Evolutionary conservation across 1,139 yeast species (phyloP).

Genomic region (Kluyveromyces sp.): DNA sequence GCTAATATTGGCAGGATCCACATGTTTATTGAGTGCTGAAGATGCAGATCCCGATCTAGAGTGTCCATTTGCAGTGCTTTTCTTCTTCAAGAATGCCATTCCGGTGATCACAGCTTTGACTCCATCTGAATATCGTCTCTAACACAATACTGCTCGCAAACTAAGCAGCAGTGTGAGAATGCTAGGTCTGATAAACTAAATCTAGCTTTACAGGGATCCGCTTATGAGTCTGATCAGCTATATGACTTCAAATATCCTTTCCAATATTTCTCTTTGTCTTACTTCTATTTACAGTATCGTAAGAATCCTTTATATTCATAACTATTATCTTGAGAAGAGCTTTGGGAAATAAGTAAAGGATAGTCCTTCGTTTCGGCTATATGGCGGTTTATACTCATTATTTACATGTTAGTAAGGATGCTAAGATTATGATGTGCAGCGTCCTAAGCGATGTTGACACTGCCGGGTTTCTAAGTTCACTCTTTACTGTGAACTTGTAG

Average conservation of each 20-base stretch:
- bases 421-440: not conserved
- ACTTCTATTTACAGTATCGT: too few relatives aligned
- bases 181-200: too few relatives aligned
- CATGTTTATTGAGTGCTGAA: constrained; percentile 10
- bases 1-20: constrained; percentile 6
- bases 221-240: too few relatives aligned
- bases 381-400: not conserved
- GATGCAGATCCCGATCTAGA: constrained; percentile 23
- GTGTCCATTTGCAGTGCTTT: constrained; percentile 19
- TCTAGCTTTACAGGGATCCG: too few relatives aligned
- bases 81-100: constrained; percentile 26
- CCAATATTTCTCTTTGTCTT: too few relatives aligned
- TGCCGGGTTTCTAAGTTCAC: not conserved
- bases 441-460: too few relatives aligned
- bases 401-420: constrained; percentile 3
- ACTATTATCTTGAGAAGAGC: too few relatives aligned
- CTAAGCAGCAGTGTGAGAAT: too few relatives aligned
- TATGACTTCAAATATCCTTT: too few relatives aligned
- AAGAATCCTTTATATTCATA: too few relatives aligned
- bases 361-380: not conserved
- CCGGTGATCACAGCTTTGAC: not conserved
- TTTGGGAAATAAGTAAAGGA: too few relatives aligned
- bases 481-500: constrained; percentile 36
- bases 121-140: not conserved
- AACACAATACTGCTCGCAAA: not conserved